These are phyloP conservation scores for Pseudogymnoascus sp. DNA, from an alignment of 2,329 filamentous ascomycete species.

Conservation along the genomic window DNA sequence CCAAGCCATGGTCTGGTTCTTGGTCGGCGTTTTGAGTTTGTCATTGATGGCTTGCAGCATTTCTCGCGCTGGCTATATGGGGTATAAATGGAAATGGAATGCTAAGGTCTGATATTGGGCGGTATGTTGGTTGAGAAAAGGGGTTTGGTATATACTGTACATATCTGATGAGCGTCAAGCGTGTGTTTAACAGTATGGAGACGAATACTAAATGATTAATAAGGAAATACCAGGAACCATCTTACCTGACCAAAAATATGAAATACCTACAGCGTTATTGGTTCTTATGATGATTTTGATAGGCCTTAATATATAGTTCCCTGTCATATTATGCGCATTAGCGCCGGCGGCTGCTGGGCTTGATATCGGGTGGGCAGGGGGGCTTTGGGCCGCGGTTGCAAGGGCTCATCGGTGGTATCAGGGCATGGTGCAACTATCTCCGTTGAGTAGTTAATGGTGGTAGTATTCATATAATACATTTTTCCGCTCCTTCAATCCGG, in stretches of 20 bases:
- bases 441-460: neutral
- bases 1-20: neutral
- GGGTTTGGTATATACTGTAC: neutral
- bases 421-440: neutral
- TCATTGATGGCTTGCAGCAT: neutral
- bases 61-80: neutral
- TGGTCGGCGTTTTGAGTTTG: neutral
- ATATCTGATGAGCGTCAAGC: neutral
- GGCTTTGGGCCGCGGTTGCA: neutral
- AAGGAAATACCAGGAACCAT: neutral
- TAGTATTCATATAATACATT: slow-evolving; percentile 1
- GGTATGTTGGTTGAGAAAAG: neutral
- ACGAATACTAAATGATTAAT: neutral
- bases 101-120: neutral
- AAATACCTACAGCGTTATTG: neutral
- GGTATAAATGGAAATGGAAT: slow-evolving; percentile 5
- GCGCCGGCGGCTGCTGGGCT: neutral
- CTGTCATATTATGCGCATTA: neutral
- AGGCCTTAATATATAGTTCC: neutral
- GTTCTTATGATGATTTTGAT: neutral
- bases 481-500: slow-evolving; percentile 7
- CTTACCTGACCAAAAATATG: neutral
- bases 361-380: neutral
- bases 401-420: neutral
- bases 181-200: neutral